These are phyloP conservation scores for Huntiella omanensis DNA, from an alignment of 2,329 filamentous ascomycete species.

Conservation along the genomic window DNA sequence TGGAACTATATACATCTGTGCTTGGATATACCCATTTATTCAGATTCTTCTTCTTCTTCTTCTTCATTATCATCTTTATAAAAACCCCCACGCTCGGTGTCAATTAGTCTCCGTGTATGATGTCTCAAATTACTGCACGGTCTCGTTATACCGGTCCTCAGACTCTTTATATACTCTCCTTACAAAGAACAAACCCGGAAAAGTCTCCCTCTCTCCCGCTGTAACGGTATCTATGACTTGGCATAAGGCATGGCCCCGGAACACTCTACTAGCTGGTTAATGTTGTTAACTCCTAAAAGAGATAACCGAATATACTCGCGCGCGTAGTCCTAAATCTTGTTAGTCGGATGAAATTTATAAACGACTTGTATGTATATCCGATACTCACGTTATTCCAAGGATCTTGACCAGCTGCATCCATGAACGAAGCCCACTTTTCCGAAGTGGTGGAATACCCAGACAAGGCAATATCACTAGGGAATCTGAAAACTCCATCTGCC, in stretches of 20 bases:
- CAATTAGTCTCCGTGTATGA: not conserved
- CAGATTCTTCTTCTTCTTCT: not conserved
- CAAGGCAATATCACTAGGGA: constrained; percentile 24
- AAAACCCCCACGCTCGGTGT: constrained; percentile 3
- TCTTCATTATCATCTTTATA: not conserved
- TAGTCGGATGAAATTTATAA: not conserved
- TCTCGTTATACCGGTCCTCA: too few species aligned
- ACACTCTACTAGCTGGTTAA: constrained; percentile 36
- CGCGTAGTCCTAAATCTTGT: constrained; percentile 24
- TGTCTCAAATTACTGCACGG: too few species aligned
- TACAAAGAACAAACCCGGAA: too few species aligned
- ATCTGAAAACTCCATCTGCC: constrained; percentile 20
- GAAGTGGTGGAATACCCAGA: constrained; percentile 20
- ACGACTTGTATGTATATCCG: not conserved
- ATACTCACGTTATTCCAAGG: constrained; percentile 24
- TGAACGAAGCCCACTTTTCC: constrained; percentile 22
- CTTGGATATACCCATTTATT: not conserved
- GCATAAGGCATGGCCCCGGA: constrained; percentile 28
- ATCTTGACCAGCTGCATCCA: constrained; percentile 17
- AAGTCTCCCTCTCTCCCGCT: not conserved
- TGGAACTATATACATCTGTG: too few species aligned
- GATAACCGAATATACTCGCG: constrained; percentile 34
- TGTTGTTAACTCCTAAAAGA: constrained; percentile 35
- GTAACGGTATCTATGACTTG: not conserved
- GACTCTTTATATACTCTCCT: too few species aligned